These are phyloP conservation scores for Xylariaceae sp. DNA, from an alignment of 2,329 filamentous ascomycete species.

Conservation along the genomic window DNA sequence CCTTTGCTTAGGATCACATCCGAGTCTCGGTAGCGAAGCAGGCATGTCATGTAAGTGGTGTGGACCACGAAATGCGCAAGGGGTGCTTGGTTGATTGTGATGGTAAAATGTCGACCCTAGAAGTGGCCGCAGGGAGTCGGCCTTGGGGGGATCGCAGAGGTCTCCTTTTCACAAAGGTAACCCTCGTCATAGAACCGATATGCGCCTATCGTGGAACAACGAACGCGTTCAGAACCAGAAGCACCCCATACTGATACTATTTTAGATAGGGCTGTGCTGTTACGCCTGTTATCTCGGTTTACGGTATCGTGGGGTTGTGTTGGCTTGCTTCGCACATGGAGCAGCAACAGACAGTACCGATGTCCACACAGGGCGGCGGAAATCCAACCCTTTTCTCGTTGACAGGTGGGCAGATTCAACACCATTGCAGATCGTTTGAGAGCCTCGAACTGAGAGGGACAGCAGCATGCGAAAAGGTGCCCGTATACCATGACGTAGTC, in stretches of 20 bases:
- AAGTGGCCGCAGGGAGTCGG: slow-evolving; percentile 25
- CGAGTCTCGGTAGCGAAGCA: slow-evolving; percentile 32
- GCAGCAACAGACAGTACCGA: slow-evolving; percentile 6
- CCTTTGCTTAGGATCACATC: slow-evolving; percentile 29
- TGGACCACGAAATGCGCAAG: slow-evolving; percentile 29
- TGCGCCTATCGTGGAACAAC: slow-evolving; percentile 13
- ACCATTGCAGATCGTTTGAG: background rate
- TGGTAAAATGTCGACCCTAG: slow-evolving; percentile 24
- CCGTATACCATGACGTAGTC: background rate
- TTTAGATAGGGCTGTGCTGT: slow-evolving; percentile 7
- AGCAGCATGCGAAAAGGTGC: background rate
- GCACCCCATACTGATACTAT: slow-evolving; percentile 8
- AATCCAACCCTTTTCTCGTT: background rate
- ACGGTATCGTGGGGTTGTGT: slow-evolving; percentile 1
- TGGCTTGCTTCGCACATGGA: slow-evolving; percentile 4
- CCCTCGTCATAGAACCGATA: slow-evolving; percentile 25
- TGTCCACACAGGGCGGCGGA: slow-evolving; percentile 1
- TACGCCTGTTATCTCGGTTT: slow-evolving; percentile 12
- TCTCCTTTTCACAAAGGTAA: slow-evolving; percentile 23
- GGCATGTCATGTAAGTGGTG: slow-evolving; percentile 29
- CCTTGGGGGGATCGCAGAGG: slow-evolving; percentile 28
- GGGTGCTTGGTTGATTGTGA: slow-evolving; percentile 28
- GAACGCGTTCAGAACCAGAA: slow-evolving; percentile 6
- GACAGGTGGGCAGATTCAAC: background rate
- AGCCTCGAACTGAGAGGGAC: background rate